These are phyloP conservation scores for Pholiota adiposa DNA, from an alignment of 1,284 basidiomycete species.

Conservation along the genomic window DNA sequence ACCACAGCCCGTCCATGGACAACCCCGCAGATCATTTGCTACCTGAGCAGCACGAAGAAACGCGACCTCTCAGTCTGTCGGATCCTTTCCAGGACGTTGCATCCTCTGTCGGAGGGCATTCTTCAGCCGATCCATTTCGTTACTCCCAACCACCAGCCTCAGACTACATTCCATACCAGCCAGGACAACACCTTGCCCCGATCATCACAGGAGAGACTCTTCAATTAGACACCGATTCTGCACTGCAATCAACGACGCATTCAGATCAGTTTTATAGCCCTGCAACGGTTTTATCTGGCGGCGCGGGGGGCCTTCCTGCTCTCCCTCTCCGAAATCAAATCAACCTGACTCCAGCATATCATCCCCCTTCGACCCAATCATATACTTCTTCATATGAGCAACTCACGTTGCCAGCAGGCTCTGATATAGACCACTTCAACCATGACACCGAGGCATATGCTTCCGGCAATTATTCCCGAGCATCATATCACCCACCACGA, in stretches of 20 bases:
- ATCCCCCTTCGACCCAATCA: constrained; percentile 34
- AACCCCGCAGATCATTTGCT: constrained; percentile 29
- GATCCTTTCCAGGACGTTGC: constrained; percentile 28
- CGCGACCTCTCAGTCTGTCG: constrained; percentile 5
- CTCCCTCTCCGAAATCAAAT: constrained; percentile 20
- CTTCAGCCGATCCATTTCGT: constrained; percentile 11
- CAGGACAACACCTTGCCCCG: constrained; percentile 50
- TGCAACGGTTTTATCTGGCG: constrained; percentile 19
- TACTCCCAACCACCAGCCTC: constrained; percentile 18
- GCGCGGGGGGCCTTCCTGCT: constrained; percentile 10
- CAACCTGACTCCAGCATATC: constrained; percentile 33
- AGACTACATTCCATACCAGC: constrained; percentile 47
- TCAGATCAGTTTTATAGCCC: constrained; percentile 29
- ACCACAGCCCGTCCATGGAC: constrained; percentile 21
- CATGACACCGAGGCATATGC: constrained; percentile 69
- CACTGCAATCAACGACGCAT: constrained; percentile 11
- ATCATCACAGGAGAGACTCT: constrained; percentile 56
- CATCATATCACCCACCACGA: constrained; percentile 51
- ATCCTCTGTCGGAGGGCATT: constrained; percentile 21
- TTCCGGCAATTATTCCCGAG: constrained; percentile 58
- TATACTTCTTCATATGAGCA: constrained; percentile 28
- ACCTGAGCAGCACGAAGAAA: constrained; percentile 17
- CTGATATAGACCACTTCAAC: constrained; percentile 48
- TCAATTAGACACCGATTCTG: constrained; percentile 35
- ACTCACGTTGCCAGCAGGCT: constrained; percentile 3